Evolutionary conservation across 2,329 filamentous ascomycete genomes (phyloP).

Genomic region (Nothophaeocryptopus gaeumannii): DNA sequence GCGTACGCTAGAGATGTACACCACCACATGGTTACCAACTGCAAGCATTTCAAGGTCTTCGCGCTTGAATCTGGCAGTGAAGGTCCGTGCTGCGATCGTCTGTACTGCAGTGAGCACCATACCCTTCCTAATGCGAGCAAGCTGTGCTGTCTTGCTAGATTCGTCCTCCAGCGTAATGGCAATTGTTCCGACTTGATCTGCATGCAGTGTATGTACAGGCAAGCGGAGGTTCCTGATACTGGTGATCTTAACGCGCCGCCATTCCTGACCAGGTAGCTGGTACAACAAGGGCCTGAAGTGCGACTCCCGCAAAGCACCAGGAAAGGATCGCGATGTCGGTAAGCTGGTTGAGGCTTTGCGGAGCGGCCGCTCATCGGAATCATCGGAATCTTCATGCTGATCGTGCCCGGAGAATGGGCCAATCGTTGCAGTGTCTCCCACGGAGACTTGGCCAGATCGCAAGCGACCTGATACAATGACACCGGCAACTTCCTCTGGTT

Average conservation of each 20-base stretch:
- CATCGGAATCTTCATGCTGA: conserved; percentile 35
- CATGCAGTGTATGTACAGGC: conserved; percentile 70
- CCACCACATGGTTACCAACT: conserved; percentile 68
- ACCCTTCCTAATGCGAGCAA: conserved; percentile 62
- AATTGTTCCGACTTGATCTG: conserved; percentile 86
- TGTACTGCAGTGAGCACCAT: conserved; percentile 70
- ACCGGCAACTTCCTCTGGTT: conserved; percentile 40
- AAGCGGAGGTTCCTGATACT: conserved; percentile 86
- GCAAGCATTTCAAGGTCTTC: conserved; percentile 61
- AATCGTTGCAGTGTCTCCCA: conserved; percentile 74
- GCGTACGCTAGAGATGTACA: conserved; percentile 84
- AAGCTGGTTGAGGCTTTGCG: conserved; percentile 30
- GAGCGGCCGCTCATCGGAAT: conserved; percentile 33
- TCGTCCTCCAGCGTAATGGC: conserved; percentile 61
- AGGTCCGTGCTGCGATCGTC: conserved; percentile 50
- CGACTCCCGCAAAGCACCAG: conserved; percentile 41
- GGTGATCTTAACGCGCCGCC: conserved; percentile 75
- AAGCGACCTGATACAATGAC: conserved; percentile 80
- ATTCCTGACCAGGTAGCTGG: conserved; percentile 54
- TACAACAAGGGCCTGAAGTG: conserved; percentile 25
- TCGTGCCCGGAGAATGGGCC: conserved; percentile 60
- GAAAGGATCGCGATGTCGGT: conserved; percentile 48
- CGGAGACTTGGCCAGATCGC: conserved; percentile 70
- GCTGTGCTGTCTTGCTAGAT: conserved; percentile 28
- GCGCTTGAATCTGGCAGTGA: conserved; percentile 67